Percentiles rank a stretch among this genome's conserved stretches.
phyloP scores from a whole-genome alignment of 495 filamentous ascomycete genomes.

The Xylaria acuta region DNA sequence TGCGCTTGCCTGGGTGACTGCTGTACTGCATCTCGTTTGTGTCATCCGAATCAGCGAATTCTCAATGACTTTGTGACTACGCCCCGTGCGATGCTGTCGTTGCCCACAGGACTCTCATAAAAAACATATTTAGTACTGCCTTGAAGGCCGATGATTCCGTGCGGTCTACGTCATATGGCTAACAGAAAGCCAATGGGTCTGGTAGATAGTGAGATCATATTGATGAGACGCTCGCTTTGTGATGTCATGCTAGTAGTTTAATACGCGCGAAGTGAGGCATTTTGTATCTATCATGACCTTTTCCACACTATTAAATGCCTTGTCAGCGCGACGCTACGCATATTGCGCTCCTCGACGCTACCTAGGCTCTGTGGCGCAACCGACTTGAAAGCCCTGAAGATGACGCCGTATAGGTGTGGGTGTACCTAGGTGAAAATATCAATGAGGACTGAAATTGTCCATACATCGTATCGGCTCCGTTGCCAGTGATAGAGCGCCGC shows the following conservation, averaged over 20 bases:
- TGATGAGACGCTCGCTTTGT: background rate
- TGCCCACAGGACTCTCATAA: background rate
- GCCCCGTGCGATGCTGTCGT: background rate
- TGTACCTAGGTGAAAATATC: too few relatives aligned
- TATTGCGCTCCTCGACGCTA: background rate
- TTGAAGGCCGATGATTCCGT: background rate
- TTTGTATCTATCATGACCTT: background rate
- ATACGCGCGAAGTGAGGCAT: background rate
- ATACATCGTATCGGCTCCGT: too few relatives aligned
- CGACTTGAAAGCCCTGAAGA: background rate
- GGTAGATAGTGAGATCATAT: slow-evolving; percentile 9
- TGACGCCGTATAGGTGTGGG: background rate
- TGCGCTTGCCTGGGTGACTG: slow-evolving; percentile 23
- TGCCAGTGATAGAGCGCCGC: background rate
- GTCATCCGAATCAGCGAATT: background rate
- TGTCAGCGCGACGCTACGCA: background rate
- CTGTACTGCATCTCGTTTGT: background rate
- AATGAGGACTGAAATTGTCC: too few relatives aligned
- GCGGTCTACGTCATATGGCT: slow-evolving; percentile 2
- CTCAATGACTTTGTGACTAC: too few relatives aligned
- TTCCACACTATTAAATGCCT: background rate
- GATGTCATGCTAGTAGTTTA: background rate
- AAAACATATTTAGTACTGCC: background rate
- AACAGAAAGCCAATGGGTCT: background rate
- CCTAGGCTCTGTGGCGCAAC: background rate